Evolutionary conservation across 208 protist genomes (phyloP).

Genomic region (Naegleria fowleri): DNA sequence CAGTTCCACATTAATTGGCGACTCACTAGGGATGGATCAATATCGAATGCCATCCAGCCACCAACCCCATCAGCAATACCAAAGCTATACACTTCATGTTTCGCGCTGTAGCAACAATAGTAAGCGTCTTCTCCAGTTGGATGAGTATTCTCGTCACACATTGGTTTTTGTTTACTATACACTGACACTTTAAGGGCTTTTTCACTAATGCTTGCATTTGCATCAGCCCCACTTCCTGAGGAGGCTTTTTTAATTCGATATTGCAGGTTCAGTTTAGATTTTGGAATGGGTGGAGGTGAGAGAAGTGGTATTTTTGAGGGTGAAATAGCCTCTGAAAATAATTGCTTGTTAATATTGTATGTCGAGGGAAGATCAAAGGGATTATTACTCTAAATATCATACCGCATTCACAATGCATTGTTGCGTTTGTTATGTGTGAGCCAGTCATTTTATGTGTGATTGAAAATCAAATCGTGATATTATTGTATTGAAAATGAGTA

Average conservation of each 20-base stretch:
- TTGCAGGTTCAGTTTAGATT: not conserved
- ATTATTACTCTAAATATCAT: not conserved
- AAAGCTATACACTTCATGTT: not conserved
- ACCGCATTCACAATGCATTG: no score
- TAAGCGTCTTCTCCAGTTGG: not conserved
- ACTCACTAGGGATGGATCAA: slow-evolving; percentile 69
- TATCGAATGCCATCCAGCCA: slow-evolving; percentile 69
- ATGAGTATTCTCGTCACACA: not conserved
- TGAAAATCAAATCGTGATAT: no score
- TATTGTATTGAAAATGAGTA: no score
- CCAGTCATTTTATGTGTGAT: no score
- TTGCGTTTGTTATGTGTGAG: no score
- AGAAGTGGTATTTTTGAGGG: not conserved
- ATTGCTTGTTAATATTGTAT: not conserved
- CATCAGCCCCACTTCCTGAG: not conserved
- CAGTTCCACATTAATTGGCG: slow-evolving; percentile 80
- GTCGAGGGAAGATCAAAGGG: not conserved
- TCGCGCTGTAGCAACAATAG: not conserved
- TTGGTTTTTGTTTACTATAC: not conserved
- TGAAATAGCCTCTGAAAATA: not conserved
- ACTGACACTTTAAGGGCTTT: not conserved
- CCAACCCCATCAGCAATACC: slow-evolving; percentile 67
- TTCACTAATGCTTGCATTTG: not conserved
- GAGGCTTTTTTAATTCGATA: not conserved
- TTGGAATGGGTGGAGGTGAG: not conserved